Evolutionary conservation across 805 yeast genomes (phyloP), one percentile per base, ranked within the genome.

Genomic region (Candida germanica): DNA sequence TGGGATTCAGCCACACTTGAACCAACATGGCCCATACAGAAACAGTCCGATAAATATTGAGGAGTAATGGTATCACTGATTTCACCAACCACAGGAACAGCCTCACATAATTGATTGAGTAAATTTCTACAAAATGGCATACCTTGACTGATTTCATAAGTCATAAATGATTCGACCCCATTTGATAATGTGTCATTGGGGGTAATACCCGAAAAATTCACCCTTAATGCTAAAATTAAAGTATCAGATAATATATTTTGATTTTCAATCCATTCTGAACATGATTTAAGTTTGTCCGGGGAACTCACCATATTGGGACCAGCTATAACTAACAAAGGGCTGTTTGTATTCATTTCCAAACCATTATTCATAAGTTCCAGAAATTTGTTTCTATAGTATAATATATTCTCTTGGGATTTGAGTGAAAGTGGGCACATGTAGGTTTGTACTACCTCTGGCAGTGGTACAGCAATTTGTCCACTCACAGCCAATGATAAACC

Each of bases 51-150:
- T 31, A 69, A 61, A 51, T 68, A 74, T 39, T 73, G 77, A 1
- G 78, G 77, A 2, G 76, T 63, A 24, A 75, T 58, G 2, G 75
- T 70, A 48, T 73, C 77, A 15, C 69, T 56, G 33, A 69, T 50
- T 37, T 66, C 69, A 9, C 72, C 72, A 2, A 68, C 71, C 13
- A 75, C 45, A 2, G 79, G 76, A 40, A 70, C 59, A 27, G 58
- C 54, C 30, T 58, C 61, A 3, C 73, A 69, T 32, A 73, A 47
- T 38, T 65, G 67, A 29, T 59, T 51, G 15, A 70, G 46, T 29
- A 69, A 44, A 2, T 64, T 56, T 17, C 76, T 52, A 44, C 69
- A 62, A 20, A 51, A 45, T 2, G 74, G 70, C 26, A 72, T 51
- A 1, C 75, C 75, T 12, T 61, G 52, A 15, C 44, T 49, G 14